phyloP scores from a whole-genome alignment of 208 protist genomes.

The Wallacemonas sp. region DNA sequence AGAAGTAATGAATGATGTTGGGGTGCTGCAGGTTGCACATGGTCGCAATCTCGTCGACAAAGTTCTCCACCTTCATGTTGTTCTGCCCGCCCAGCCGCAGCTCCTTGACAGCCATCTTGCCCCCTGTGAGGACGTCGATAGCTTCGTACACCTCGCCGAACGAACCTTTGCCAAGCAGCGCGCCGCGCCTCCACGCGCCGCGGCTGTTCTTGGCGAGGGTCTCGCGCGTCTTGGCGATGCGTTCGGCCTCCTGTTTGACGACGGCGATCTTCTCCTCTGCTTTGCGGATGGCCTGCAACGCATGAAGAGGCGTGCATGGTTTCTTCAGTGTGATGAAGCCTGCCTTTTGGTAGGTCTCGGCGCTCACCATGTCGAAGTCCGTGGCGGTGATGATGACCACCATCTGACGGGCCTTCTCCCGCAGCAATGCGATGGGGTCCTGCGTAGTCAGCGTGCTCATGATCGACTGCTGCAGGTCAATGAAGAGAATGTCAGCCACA shows the following conservation, averaged over 20 bases:
- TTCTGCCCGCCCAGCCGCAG: constrained; percentile 54
- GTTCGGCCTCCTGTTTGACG: constrained; percentile 70
- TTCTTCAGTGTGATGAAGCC: constrained; percentile 87
- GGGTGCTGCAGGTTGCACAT: constrained; percentile 92
- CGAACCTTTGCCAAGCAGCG: constrained; percentile 79
- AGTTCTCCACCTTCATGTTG: constrained; percentile 71
- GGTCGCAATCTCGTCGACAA: constrained; percentile 80
- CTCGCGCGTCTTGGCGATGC: constrained; percentile 72
- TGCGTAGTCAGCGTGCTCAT: constrained; percentile 28
- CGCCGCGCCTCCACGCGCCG: constrained; percentile 70
- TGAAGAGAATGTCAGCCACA: constrained; percentile 85
- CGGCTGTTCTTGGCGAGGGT: constrained; percentile 83
- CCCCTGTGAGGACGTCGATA: constrained; percentile 77
- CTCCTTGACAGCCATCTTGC: constrained; percentile 91
- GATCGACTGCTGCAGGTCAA: constrained; percentile 80
- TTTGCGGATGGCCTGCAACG: constrained; percentile 58
- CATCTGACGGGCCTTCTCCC: constrained; percentile 78
- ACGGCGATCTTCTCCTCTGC: constrained; percentile 78
- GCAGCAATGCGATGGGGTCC: constrained; percentile 70
- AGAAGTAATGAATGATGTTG: constrained; percentile 94
- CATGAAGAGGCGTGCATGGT: constrained; percentile 78
- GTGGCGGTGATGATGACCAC: constrained; percentile 74
- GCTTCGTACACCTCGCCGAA: constrained; percentile 89
- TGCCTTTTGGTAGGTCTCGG: constrained; percentile 65
- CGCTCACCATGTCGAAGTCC: constrained; percentile 54